A percentile compares a stretch with the other conserved stretches of the same genome.
These are phyloP conservation scores for Allium cepa DNA, from an alignment of 106 monocot species.

Conservation along the genomic window DNA sequence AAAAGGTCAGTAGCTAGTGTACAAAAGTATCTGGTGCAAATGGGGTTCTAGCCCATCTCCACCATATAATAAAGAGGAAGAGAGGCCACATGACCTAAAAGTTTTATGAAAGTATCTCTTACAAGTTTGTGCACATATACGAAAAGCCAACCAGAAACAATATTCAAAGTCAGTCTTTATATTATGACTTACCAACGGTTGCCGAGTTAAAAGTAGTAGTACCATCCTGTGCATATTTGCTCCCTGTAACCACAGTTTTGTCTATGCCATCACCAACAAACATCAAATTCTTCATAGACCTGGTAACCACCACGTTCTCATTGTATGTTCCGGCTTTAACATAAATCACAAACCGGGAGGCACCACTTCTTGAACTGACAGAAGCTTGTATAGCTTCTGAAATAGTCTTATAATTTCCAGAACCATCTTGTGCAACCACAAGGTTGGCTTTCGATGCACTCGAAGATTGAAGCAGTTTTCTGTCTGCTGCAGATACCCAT, in stretches of 20 bases:
- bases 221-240: constrained; percentile 15
- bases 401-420: constrained; percentile 14
- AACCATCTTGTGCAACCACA: constrained; percentile 17
- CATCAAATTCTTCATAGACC: constrained; percentile 15
- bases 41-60: too few relatives aligned
- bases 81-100: too few relatives aligned
- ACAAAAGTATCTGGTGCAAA: too few relatives aligned
- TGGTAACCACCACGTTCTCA: constrained; percentile 17
- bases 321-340: constrained; percentile 32
- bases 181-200: constrained; percentile 15
- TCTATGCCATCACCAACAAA: constrained; percentile 28
- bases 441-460: constrained; percentile 3
- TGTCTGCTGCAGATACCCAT: constrained; percentile 8
- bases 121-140: too few relatives aligned
- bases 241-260: constrained; percentile 16
- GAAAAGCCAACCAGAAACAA: too few relatives aligned
- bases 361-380: not conserved
- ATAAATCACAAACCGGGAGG: constrained; percentile 6
- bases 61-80: too few relatives aligned
- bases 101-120: too few relatives aligned
- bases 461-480: constrained; percentile 15
- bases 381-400: constrained; percentile 7
- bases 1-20: too few relatives aligned
- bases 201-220: constrained; percentile 24
- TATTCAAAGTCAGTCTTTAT: too few relatives aligned